Percentiles rank a stretch among this genome's conserved stretches.
Evolutionary conservation across 2,329 filamentous ascomycete genomes (phyloP).

Genomic region (Alternaria ethzedia): DNA sequence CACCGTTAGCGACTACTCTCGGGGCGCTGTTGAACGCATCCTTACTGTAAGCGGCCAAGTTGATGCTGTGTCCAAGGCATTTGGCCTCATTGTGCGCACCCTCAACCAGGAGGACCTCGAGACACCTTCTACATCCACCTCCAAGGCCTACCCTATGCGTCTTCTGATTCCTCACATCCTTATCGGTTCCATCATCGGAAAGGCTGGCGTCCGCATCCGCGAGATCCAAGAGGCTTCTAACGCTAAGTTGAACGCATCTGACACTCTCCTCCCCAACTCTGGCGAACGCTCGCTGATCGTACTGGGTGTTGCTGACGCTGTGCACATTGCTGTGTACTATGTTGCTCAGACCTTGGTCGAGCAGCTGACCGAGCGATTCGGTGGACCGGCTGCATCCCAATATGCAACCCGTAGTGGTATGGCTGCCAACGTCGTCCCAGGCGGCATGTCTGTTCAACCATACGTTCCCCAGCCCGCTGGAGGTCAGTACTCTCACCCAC

Average conservation of each 20-base stretch:
- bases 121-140: conserved; percentile 86
- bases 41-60: conserved; percentile 96
- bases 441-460: conserved; percentile 98
- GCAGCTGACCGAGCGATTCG: conserved; percentile 95
- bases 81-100: conserved; percentile 96
- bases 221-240: conserved; percentile 99
- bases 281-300: conserved; percentile 98
- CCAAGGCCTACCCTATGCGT: conserved; percentile 95
- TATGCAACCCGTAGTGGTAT: conserved; percentile 95
- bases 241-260: conserved; percentile 93
- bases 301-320: conserved; percentile 95
- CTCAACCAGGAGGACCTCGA: conserved; percentile 95
- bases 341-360: conserved; percentile 97
- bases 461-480: conserved; percentile 93
- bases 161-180: conserved; percentile 95
- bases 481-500: conserved; percentile 90
- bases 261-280: conserved; percentile 90
- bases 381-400: conserved; percentile 93
- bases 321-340: conserved; percentile 99
- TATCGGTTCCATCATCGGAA: conserved; percentile 98
- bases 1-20: conserved; percentile 97
- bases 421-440: conserved; percentile 90
- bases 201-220: conserved; percentile 92
- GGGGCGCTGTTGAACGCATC: conserved; percentile 96
- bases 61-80: conserved; percentile 97